A percentile compares a stretch with the other conserved stretches of the same genome.
Conservation (phyloP, 352 stramenopile species). For the Lagenidium giganteum region DNA sequence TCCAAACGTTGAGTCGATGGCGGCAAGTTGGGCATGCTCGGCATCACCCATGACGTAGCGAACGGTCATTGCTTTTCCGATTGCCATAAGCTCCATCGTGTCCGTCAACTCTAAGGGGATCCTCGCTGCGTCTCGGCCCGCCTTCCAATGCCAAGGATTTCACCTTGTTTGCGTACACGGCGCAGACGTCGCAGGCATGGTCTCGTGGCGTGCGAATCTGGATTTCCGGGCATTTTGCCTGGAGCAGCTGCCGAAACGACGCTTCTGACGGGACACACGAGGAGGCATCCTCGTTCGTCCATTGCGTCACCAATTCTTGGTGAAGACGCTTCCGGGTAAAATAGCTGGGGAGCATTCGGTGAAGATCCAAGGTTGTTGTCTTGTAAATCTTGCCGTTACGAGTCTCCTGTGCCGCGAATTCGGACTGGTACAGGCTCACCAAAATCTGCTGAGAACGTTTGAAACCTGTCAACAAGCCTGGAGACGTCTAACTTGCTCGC, state of each 20-base stretch:
- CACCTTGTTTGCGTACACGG: neutral
- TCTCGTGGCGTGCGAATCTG: neutral
- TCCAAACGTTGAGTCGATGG: neutral
- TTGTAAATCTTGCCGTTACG: slow-evolving; percentile 1
- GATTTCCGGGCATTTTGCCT: neutral
- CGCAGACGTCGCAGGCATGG: neutral
- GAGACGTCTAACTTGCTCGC: no score
- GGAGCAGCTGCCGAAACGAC: neutral
- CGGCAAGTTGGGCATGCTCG: slow-evolving; percentile 16
- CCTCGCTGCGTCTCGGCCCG: no score
- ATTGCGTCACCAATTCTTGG: neutral
- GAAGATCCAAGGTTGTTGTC: neutral
- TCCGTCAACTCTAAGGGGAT: no score
- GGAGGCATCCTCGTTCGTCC: no score
- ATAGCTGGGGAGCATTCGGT: neutral
- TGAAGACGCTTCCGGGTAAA: neutral
- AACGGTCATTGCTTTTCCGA: neutral
- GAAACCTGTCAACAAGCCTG: neutral
- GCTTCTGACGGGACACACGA: neutral
- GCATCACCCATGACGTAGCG: slow-evolving; percentile 9
- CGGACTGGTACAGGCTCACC: neutral
- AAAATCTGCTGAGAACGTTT: neutral
- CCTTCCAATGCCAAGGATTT: no score
- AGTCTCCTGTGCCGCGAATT: neutral
- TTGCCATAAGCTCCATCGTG: no score